Conservation (phyloP, 2,329 filamentous ascomycete genomes). For the Aspergillus fischeri region DNA sequence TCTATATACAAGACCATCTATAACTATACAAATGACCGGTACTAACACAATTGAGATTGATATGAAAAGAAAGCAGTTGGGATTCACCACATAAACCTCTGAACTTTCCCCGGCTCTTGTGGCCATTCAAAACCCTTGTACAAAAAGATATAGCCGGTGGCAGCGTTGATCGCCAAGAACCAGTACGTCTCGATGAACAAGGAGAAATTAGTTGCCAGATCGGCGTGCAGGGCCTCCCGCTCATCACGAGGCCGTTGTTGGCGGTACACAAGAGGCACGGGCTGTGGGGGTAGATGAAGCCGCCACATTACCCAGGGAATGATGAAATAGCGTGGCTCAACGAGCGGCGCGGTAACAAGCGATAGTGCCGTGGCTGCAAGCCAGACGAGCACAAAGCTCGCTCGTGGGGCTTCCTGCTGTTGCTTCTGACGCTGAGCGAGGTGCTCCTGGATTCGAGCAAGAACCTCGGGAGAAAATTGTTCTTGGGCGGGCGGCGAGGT, state of each 20-base stretch:
- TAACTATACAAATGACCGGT: too few species aligned
- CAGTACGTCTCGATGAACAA: constrained; percentile 53
- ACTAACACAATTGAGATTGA: constrained; percentile 25
- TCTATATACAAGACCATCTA: not conserved
- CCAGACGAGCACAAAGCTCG: constrained; percentile 57
- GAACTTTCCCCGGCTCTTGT: constrained; percentile 42
- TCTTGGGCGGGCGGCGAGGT: constrained; percentile 8
- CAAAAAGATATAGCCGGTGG: constrained; percentile 27
- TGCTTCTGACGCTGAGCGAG: constrained; percentile 28
- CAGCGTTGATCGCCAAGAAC: constrained; percentile 46
- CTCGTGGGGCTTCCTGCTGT: constrained; percentile 28
- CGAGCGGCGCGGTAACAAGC: constrained; percentile 81
- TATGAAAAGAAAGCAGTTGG: constrained; percentile 54
- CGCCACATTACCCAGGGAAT: constrained; percentile 93
- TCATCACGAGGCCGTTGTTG: constrained; percentile 20
- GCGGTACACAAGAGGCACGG: constrained; percentile 25
- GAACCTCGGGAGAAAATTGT: constrained; percentile 23
- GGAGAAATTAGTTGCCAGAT: constrained; percentile 25
- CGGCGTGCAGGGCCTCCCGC: constrained; percentile 21
- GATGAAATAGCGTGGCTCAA: constrained; percentile 95
- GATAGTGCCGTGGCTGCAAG: constrained; percentile 70
- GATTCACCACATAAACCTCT: constrained; percentile 67
- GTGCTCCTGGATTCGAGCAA: constrained; percentile 27
- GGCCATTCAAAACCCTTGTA: constrained; percentile 23
- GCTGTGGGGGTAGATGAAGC: constrained; percentile 62